Evolutionary conservation across 192 early-diverging fungal genomes (phyloP).

Genomic region (Oehlia diaphana): DNA sequence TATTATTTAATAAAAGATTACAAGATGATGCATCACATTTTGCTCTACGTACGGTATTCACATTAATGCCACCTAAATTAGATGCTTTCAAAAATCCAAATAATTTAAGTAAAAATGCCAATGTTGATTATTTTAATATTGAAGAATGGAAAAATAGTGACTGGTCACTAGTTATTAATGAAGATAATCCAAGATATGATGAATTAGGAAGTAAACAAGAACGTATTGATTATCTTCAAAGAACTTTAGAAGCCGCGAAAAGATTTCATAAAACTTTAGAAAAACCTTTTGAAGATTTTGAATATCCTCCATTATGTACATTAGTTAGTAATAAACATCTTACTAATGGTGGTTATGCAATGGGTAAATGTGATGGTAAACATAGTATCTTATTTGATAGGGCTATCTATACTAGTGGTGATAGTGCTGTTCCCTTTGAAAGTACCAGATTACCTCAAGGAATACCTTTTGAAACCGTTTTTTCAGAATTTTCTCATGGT

Average conservation of each 20-base stretch:
- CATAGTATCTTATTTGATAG: not conserved
- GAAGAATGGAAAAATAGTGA: constrained; percentile 14
- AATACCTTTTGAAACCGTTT: constrained; percentile 8
- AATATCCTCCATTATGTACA: constrained; percentile 19
- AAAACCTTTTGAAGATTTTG: not conserved
- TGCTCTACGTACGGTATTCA: constrained; percentile 2
- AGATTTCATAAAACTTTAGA: constrained; percentile 15
- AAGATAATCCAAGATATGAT: constrained; percentile 2
- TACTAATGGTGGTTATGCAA: constrained; percentile 7
- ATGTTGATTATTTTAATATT: constrained; percentile 20
- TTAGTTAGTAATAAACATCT: not conserved
- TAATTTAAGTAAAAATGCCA: not conserved
- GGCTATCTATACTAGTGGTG: not conserved
- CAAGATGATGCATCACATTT: constrained; percentile 11
- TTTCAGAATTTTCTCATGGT: not conserved
- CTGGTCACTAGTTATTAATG: not conserved
- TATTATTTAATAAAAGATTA: constrained; percentile 23
- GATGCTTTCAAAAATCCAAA: constrained; percentile 1
- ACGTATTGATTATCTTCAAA: constrained; percentile 13
- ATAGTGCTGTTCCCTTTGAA: constrained; percentile 10
- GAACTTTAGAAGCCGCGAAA: constrained; percentile 11
- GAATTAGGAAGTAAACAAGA: constrained; percentile 19
- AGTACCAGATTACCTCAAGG: constrained; percentile 20
- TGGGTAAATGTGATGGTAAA: constrained; percentile 1
- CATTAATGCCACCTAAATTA: not conserved